Conservation (phyloP, 345 rosid species). For the Salix udensis region DNA sequence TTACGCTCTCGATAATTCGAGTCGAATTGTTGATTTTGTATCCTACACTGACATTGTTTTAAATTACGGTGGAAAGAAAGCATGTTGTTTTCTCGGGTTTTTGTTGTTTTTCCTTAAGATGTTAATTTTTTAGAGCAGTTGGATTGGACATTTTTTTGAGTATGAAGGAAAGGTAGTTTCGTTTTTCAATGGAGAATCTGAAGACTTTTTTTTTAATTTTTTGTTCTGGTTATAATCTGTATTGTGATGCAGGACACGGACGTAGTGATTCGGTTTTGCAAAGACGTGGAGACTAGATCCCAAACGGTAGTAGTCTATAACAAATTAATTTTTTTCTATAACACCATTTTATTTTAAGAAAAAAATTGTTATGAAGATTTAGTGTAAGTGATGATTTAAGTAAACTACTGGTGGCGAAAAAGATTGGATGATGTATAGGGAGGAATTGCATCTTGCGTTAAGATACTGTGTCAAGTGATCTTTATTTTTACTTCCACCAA, state of each 20-base stretch:
- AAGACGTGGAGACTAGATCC: constrained; percentile 84
- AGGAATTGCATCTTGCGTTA: background rate
- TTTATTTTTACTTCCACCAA: background rate
- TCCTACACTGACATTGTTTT: constrained; percentile 36
- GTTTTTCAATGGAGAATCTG: background rate
- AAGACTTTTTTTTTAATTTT: background rate
- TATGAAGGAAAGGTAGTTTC: constrained; percentile 64
- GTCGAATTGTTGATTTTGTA: constrained; percentile 91
- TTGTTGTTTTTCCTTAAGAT: constrained; percentile 42
- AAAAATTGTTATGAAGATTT: too few species aligned
- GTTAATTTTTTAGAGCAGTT: constrained; percentile 49
- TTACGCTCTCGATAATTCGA: constrained; percentile 82
- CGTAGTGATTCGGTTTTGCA: constrained; percentile 79
- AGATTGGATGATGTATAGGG: background rate
- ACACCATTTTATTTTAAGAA: too few species aligned
- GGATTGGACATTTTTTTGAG: constrained; percentile 60
- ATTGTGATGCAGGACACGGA: constrained; percentile 49
- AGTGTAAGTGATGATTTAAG: too few species aligned
- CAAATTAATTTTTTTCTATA: background rate
- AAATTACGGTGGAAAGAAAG: background rate
- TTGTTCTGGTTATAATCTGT: background rate
- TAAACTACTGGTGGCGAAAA: too few species aligned
- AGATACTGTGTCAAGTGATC: background rate
- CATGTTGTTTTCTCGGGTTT: background rate
- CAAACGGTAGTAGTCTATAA: constrained; percentile 56